Evolutionary conservation across 495 filamentous ascomycete genomes (phyloP), one percentile per base, ranked within the genome.

Genomic region (Neurospora sp.): DNA sequence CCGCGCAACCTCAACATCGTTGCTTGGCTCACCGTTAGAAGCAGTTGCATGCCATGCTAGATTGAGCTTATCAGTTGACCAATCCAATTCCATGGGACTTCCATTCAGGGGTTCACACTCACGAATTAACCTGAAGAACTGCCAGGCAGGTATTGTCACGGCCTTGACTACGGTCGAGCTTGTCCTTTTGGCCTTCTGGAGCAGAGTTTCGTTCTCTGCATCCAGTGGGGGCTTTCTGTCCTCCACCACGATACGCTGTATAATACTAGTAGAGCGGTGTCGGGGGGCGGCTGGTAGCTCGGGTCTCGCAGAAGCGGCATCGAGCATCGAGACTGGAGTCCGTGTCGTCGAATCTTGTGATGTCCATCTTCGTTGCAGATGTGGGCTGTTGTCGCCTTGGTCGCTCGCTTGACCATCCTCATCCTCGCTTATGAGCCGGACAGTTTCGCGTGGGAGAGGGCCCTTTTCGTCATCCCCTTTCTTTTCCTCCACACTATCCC

Each of bases 141-240:
- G 96, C 95, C 95, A 99, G 15, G 96, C 96, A 15, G 95, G 96
- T 86, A 99, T 97, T 79, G 95, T 89, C 17, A 98, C 91, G 78
- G 96, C 93, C 79, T 92, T 96, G 42, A 91, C 85, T 39, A 92
- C 85, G 71, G 74, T 86, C 39, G 82, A 87, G 11, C 82, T 83
- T 48, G 81, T 85, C 34, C 80, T 81, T 69, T 78, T 82, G 4
- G 81, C 82, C 71, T 79, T 81, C 66, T 82, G 79, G 11, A 82
- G 76, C 24, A 86, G 70, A 19, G 79, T 78, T 37, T 77, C 74
- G 19, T 76, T 80, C n/a, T 87, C 84, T 2, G 81, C 71, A 43
- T 83, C 84, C 3, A 79, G 70, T 0, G 71, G 77, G 39, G 76
- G 75, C 45, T 77, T 78, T 19, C 81, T 73, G 2, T 79, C 80